Conservation (phyloP, 2,329 filamentous ascomycete genomes). For the Helminthosporium solani region DNA sequence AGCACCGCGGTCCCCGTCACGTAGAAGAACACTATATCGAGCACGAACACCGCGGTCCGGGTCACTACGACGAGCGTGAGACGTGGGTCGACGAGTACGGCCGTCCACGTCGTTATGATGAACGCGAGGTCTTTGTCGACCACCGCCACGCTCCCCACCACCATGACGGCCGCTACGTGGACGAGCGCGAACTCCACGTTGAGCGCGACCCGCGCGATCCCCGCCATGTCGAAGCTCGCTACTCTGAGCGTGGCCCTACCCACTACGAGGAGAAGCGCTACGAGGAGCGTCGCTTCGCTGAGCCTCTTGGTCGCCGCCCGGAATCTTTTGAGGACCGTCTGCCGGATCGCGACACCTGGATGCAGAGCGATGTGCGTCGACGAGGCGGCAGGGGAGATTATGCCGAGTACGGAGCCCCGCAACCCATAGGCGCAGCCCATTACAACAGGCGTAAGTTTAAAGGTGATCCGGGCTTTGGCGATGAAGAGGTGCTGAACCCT, state of each 20-base stretch:
- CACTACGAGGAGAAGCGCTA: conserved; percentile 27
- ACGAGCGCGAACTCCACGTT: conserved; percentile 24
- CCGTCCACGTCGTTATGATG: conserved; percentile 23
- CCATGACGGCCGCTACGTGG: conserved; percentile 14
- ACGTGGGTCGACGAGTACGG: conserved; percentile 18
- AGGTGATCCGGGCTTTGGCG: conserved; percentile 41
- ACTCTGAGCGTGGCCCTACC: conserved; percentile 22
- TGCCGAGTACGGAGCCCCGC: conserved; percentile 34
- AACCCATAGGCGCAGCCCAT: conserved; percentile 29
- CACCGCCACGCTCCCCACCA: conserved; percentile 17
- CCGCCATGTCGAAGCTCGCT: conserved; percentile 22
- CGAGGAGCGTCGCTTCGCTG: conserved; percentile 23
- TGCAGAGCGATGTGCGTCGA: conserved; percentile 27
- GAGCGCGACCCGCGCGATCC: conserved; percentile 25
- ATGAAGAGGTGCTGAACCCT: conserved; percentile 39
- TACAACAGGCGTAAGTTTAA: conserved; percentile 36
- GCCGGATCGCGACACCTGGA: conserved; percentile 38
- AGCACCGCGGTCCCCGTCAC: conserved; percentile 13
- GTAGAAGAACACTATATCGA: conserved; percentile 18
- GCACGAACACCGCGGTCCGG: conserved; percentile 17
- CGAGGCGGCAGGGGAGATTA: conserved; percentile 21
- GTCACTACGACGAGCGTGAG: conserved; percentile 24
- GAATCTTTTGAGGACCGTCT: conserved; percentile 40
- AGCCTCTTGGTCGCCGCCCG: conserved; percentile 31
- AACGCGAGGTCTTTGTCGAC: conserved; percentile 33